These are phyloP conservation scores for Pholiota adiposa DNA, from an alignment of 1,284 basidiomycete species.

Conservation along the genomic window DNA sequence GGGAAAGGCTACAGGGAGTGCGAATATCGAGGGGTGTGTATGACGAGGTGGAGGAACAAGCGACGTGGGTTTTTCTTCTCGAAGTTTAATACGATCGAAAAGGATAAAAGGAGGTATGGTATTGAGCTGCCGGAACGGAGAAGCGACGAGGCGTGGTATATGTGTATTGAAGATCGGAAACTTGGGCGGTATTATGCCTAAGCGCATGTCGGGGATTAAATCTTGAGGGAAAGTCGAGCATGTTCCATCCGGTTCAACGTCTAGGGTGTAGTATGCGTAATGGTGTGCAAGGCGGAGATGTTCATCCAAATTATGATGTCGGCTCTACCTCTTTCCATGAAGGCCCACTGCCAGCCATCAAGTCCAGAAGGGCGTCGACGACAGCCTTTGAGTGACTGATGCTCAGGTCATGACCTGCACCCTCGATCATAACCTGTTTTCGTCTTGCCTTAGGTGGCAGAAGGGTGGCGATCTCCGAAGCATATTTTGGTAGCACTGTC, in stretches of 20 bases:
- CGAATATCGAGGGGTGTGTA: no score
- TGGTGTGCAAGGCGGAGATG: background rate
- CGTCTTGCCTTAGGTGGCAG: slow-evolving; percentile 49
- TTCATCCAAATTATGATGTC: background rate
- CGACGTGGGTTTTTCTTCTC: background rate
- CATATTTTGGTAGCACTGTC: slow-evolving; percentile 66
- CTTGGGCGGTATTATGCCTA: background rate
- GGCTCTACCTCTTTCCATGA: slow-evolving; percentile 9
- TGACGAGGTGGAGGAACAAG: background rate
- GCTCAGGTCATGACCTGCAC: slow-evolving; percentile 68
- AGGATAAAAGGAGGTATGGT: background rate
- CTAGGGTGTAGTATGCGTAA: background rate
- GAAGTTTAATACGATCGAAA: no score
- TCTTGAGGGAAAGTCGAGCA: background rate
- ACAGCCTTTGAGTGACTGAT: slow-evolving; percentile 51
- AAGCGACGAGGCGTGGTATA: background rate
- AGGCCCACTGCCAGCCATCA: slow-evolving; percentile 20
- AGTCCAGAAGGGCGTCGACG: slow-evolving; percentile 22
- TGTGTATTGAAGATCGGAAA: background rate
- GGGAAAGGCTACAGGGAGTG: background rate
- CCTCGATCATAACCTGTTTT: slow-evolving; percentile 58
- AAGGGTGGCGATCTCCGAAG: slow-evolving; percentile 53
- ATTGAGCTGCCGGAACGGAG: background rate
- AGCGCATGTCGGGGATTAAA: background rate
- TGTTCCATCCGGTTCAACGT: background rate